A percentile compares a stretch with the other conserved stretches of the same genome.
Evolutionary conservation across 2,329 filamentous ascomycete species (phyloP).

Genomic region (Drechslerella coelobrocha): DNA sequence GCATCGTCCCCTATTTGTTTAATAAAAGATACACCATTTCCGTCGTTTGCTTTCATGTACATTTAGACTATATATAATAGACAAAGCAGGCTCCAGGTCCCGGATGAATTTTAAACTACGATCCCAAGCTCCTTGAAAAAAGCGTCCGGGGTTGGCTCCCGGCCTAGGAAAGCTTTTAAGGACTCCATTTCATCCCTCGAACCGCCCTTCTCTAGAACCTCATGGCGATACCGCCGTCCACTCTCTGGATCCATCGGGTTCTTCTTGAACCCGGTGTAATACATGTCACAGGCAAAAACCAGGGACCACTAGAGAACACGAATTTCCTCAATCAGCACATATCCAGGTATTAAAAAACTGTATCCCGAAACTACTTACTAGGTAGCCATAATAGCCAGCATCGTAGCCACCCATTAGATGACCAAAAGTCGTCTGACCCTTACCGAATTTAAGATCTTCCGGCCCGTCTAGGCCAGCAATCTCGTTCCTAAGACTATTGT

Average conservation of each 20-base stretch:
- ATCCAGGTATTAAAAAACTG: constrained; percentile 59
- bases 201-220: constrained; percentile 77
- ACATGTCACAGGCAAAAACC: constrained; percentile 87
- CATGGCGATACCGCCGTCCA: constrained; percentile 77
- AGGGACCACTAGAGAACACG: constrained; percentile 64
- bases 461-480: constrained; percentile 78
- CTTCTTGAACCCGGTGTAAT: constrained; percentile 77
- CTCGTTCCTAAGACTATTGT: constrained; percentile 75
- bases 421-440: constrained; percentile 80
- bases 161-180: constrained; percentile 77
- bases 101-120: constrained; percentile 22
- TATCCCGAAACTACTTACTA: constrained; percentile 55
- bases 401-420: constrained; percentile 86
- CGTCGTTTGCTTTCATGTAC: no score
- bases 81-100: no score
- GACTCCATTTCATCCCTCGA: constrained; percentile 82
- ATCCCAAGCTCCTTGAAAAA: constrained; percentile 81
- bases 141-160: constrained; percentile 76
- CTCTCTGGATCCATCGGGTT: constrained; percentile 78
- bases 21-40: no score
- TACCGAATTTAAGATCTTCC: constrained; percentile 67
- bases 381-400: constrained; percentile 80
- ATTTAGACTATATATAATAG: no score
- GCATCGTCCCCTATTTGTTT: no score
- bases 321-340: not conserved